These are phyloP conservation scores for Chrysochromulina parva DNA, from an alignment of 78 protist species.

Conservation along the genomic window DNA sequence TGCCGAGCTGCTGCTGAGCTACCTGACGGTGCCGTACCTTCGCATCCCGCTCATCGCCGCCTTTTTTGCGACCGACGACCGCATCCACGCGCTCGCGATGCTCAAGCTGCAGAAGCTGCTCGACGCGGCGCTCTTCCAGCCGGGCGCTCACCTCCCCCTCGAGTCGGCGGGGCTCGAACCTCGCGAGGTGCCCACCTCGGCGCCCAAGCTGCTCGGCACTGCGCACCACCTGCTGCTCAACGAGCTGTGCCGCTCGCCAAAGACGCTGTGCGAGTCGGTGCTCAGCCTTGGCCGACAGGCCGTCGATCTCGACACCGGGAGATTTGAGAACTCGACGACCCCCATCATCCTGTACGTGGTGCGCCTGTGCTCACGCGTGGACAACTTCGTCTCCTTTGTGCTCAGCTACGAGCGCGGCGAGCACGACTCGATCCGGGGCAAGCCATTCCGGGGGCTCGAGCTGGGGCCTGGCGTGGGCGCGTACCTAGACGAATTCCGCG, in stretches of 20 bases:
- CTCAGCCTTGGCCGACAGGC: background rate
- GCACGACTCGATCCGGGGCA: background rate
- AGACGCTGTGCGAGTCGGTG: background rate
- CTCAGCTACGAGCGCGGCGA: background rate
- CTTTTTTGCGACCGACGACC: constrained; percentile 37
- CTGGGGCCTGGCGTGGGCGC: background rate
- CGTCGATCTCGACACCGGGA: constrained; percentile 31
- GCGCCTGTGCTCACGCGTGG: constrained; percentile 36
- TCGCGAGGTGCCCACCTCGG: background rate
- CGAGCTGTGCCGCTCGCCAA: constrained; percentile 30
- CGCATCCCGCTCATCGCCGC: constrained; percentile 50
- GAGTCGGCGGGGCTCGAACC: background rate
- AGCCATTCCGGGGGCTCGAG: background rate
- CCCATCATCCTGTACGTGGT: constrained; percentile 29
- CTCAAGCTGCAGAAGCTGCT: background rate
- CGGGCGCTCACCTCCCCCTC: constrained; percentile 13
- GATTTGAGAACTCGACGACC: background rate
- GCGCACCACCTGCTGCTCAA: constrained; percentile 43
- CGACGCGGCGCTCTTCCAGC: constrained; percentile 41
- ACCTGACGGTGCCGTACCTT: constrained; percentile 56
- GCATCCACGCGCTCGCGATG: constrained; percentile 18
- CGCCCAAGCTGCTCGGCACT: background rate
- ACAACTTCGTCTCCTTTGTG: background rate
- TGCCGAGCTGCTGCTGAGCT: constrained; percentile 48
- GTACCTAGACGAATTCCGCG: background rate